These are phyloP conservation scores for Psidium friedrichsthalianum DNA, from an alignment of 345 rosid species.

Conservation along the genomic window DNA sequence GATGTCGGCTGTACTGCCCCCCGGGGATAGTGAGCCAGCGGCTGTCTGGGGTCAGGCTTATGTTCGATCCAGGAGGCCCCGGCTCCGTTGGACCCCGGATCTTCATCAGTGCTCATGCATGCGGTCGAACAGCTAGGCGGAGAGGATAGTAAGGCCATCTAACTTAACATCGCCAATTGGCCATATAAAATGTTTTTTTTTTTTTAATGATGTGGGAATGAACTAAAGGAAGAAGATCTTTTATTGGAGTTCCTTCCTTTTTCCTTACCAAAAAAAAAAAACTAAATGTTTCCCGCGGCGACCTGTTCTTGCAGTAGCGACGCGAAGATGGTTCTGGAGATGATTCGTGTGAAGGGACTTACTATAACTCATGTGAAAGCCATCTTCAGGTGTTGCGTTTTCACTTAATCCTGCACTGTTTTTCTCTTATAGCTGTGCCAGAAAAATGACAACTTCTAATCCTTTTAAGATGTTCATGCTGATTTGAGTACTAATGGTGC, in stretches of 20 bases:
- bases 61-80: slow-evolving; percentile 44
- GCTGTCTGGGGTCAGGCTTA: slow-evolving; percentile 22
- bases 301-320: slow-evolving; percentile 30
- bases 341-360: slow-evolving; percentile 55
- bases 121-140: slow-evolving; percentile 62
- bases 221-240: no score
- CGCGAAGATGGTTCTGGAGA: slow-evolving; percentile 57
- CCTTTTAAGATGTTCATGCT: background rate
- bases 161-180: background rate
- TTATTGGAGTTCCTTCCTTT: no score
- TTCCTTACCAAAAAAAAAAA: no score
- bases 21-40: background rate
- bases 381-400: slow-evolving; percentile 58
- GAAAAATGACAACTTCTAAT: background rate
- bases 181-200: background rate
- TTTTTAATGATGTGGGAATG: background rate
- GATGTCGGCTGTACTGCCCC: background rate
- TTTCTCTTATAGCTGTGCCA: background rate
- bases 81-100: slow-evolving; percentile 55
- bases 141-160: slow-evolving; percentile 38
- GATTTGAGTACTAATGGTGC: background rate
- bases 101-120: slow-evolving; percentile 50
- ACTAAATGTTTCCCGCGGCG: background rate
- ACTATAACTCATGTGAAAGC: slow-evolving; percentile 69
- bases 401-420: background rate